phyloP scores from a whole-genome alignment of 331 rosid species.

The Prunus yedoensis region DNA sequence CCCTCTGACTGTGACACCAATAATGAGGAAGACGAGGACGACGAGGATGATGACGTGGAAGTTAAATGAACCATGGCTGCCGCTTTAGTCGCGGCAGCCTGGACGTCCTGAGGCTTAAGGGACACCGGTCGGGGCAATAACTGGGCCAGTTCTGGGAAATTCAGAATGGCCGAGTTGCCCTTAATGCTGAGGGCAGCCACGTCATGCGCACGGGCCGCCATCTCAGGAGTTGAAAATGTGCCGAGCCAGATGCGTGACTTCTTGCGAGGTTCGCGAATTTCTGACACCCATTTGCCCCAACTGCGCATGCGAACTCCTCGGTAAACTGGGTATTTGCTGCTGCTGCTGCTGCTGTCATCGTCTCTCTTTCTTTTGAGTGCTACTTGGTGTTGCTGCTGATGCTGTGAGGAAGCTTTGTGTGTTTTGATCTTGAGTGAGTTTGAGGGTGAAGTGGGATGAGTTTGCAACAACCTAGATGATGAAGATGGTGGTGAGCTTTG shows the following conservation, averaged over 20 bases:
- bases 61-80: constrained; percentile 58
- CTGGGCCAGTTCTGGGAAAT: constrained; percentile 54
- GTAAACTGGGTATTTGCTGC: constrained; percentile 49
- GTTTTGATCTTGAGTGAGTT: constrained; percentile 13
- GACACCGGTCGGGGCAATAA: constrained; percentile 61
- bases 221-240: constrained; percentile 62
- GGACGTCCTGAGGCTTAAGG: constrained; percentile 55
- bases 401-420: constrained; percentile 5
- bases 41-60: background rate
- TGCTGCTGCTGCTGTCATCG: background rate
- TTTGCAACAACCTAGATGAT: constrained; percentile 15
- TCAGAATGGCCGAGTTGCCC: constrained; percentile 69
- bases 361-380: constrained; percentile 30
- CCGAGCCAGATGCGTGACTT: constrained; percentile 91
- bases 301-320: constrained; percentile 72
- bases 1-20: constrained; percentile 3
- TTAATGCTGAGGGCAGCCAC: constrained; percentile 71
- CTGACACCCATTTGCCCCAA: constrained; percentile 97
- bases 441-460: background rate
- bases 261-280: constrained; percentile 84
- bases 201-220: constrained; percentile 89
- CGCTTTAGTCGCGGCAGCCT: constrained; percentile 65
- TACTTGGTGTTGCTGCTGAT: constrained; percentile 14
- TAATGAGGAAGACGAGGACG: background rate
- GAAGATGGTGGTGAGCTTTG: constrained; percentile 11